Evolutionary conservation across 1,139 yeast genomes (phyloP).

Genomic region (Yamadazyma membranifaciens): DNA sequence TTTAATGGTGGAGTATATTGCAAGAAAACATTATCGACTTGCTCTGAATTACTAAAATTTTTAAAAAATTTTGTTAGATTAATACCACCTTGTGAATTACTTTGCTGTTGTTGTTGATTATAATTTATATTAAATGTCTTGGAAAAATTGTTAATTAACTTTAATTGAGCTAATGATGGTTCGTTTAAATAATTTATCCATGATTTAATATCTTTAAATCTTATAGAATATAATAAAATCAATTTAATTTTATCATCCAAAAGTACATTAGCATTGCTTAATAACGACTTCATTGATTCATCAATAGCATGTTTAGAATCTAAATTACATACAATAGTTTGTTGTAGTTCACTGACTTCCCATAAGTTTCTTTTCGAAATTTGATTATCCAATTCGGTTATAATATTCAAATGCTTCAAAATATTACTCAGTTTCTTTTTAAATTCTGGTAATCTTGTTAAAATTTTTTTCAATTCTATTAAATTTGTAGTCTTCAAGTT

Average conservation of each 20-base stretch:
- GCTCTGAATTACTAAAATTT: slow-evolving; percentile 19
- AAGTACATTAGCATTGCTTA: slow-evolving; percentile 25
- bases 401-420: slow-evolving; percentile 89
- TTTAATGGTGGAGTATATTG: slow-evolving; percentile 78
- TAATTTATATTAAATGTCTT: slow-evolving; percentile 12
- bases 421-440: slow-evolving; percentile 84
- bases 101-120: slow-evolving; percentile 12
- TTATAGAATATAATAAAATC: slow-evolving; percentile 68
- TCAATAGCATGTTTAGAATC: slow-evolving; percentile 33
- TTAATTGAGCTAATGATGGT: slow-evolving; percentile 34
- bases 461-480: slow-evolving; percentile 83
- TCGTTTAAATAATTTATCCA: slow-evolving; percentile 30
- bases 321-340: slow-evolving; percentile 67
- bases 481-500: slow-evolving; percentile 67
- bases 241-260: slow-evolving; percentile 43
- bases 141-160: slow-evolving; percentile 32
- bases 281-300: slow-evolving; percentile 24
- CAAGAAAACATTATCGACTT: slow-evolving; percentile 54
- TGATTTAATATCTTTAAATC: slow-evolving; percentile 42
- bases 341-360: slow-evolving; percentile 90
- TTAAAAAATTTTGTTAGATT: slow-evolving; percentile 27
- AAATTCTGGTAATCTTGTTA: slow-evolving; percentile 92
- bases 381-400: slow-evolving; percentile 78
- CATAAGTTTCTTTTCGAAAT: slow-evolving; percentile 62
- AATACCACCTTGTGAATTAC: slow-evolving; percentile 13